Evolutionary conservation across 176 grass and related monocot genomes (phyloP).

Genomic region (Guadua angustifolia): DNA sequence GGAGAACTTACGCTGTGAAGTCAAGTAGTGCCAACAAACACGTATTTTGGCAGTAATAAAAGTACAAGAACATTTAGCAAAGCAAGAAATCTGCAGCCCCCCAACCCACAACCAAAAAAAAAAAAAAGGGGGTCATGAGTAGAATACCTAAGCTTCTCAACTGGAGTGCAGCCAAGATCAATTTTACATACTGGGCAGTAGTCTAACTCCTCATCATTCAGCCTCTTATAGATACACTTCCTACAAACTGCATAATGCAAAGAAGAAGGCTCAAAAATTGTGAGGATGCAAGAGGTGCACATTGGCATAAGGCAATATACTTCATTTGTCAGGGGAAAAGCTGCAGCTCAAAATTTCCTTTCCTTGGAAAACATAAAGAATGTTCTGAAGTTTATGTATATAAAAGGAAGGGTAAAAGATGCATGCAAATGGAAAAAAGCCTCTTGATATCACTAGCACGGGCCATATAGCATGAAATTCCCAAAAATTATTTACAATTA

Average conservation of each 20-base stretch:
- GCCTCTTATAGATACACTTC: slow-evolving; percentile 83
- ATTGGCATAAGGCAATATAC: background rate
- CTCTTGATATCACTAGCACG: background rate
- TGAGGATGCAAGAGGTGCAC: slow-evolving; percentile 10
- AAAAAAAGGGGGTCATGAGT: slow-evolving; percentile 23
- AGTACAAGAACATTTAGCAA: slow-evolving; percentile 37
- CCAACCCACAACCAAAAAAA: background rate
- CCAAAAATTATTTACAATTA: background rate
- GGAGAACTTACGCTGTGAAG: slow-evolving; percentile 23
- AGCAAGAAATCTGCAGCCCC: slow-evolving; percentile 18
- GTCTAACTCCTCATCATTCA: slow-evolving; percentile 69
- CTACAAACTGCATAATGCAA: slow-evolving; percentile 75
- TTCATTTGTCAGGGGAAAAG: slow-evolving; percentile 15
- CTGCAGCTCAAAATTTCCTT: background rate
- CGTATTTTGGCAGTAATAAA: slow-evolving; percentile 17
- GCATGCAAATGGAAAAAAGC: slow-evolving; percentile 37
- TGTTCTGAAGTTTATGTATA: background rate
- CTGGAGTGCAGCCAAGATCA: slow-evolving; percentile 66
- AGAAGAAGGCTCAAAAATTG: slow-evolving; percentile 24
- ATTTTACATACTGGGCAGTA: slow-evolving; percentile 76
- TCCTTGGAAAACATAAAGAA: slow-evolving; percentile 26
- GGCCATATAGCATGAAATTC: background rate
- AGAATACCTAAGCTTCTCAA: slow-evolving; percentile 84
- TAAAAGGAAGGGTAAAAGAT: slow-evolving; percentile 32
- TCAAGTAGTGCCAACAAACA: slow-evolving; percentile 23